These are phyloP conservation scores for Parafenestella ontariensis DNA, from an alignment of 2,329 filamentous ascomycete genomes.

Conservation along the genomic window DNA sequence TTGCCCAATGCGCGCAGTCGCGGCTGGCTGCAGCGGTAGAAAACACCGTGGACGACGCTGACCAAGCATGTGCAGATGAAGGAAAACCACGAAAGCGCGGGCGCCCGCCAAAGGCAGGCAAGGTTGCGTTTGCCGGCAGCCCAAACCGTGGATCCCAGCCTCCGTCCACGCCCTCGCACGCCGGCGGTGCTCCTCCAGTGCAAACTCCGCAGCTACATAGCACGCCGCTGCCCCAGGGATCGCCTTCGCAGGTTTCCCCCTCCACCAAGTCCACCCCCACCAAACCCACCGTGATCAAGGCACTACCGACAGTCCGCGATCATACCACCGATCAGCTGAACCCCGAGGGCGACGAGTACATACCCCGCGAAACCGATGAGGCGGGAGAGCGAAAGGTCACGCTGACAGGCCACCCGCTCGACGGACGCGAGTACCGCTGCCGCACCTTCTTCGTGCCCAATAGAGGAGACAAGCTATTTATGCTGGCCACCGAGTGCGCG, in stretches of 20 bases:
- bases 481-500: conserved; percentile 97
- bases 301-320: conserved; percentile 91
- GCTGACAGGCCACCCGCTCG: conserved; percentile 79
- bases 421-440: conserved; percentile 87
- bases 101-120: conserved; percentile 66
- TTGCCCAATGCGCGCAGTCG: not conserved
- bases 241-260: conserved; percentile 67
- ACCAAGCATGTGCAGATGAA: conserved; percentile 29
- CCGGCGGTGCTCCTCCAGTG: conserved; percentile 58
- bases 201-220: conserved; percentile 63
- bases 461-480: conserved; percentile 92
- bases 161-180: conserved; percentile 55
- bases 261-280: conserved; percentile 77
- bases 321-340: conserved; percentile 97
- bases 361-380: conserved; percentile 91
- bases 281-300: conserved; percentile 83
- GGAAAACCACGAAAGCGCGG: conserved; percentile 53
- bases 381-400: conserved; percentile 94
- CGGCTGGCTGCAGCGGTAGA: not conserved
- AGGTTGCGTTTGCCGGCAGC: conserved; percentile 62
- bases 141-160: conserved; percentile 61
- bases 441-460: conserved; percentile 92
- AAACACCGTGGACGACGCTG: conserved; percentile 7
- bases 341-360: conserved; percentile 88
- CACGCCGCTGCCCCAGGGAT: conserved; percentile 57